Conservation (phyloP, 768 basidiomycete genomes). For the Chiua virens region DNA sequence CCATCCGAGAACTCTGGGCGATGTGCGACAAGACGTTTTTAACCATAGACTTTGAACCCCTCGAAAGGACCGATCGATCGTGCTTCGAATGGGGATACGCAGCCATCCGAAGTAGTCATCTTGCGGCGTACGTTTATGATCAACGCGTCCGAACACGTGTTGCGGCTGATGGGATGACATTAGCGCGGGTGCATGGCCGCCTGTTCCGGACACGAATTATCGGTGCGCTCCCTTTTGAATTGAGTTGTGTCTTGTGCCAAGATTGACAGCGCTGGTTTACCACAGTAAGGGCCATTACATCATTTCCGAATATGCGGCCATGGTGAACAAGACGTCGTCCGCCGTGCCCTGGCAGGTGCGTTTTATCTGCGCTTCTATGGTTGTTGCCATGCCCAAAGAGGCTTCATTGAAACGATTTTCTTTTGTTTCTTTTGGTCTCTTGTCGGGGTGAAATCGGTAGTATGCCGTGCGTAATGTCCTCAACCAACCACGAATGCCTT, state of each 20-base stretch:
- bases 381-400: slow-evolving; percentile 12
- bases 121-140: slow-evolving; percentile 56
- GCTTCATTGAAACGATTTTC: slow-evolving; percentile 13
- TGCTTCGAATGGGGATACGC: slow-evolving; percentile 84
- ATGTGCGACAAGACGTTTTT: slow-evolving; percentile 71
- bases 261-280: slow-evolving; percentile 7
- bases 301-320: slow-evolving; percentile 67
- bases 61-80: slow-evolving; percentile 66
- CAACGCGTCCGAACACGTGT: background rate
- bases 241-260: background rate
- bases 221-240: slow-evolving; percentile 44
- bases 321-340: slow-evolving; percentile 59
- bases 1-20: slow-evolving; percentile 68
- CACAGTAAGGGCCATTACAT: slow-evolving; percentile 70
- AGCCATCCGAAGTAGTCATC: slow-evolving; percentile 68
- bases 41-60: slow-evolving; percentile 73
- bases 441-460: slow-evolving; percentile 33
- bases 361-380: slow-evolving; percentile 16
- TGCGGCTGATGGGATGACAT: slow-evolving; percentile 1
- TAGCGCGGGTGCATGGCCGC: slow-evolving; percentile 76
- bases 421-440: background rate
- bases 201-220: slow-evolving; percentile 72
- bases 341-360: slow-evolving; percentile 75
- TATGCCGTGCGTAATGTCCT: slow-evolving; percentile 55
- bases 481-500: background rate